Evolutionary conservation across 257 asterid genomes (phyloP).

Genomic region (Parsonsia alboflavescens): DNA sequence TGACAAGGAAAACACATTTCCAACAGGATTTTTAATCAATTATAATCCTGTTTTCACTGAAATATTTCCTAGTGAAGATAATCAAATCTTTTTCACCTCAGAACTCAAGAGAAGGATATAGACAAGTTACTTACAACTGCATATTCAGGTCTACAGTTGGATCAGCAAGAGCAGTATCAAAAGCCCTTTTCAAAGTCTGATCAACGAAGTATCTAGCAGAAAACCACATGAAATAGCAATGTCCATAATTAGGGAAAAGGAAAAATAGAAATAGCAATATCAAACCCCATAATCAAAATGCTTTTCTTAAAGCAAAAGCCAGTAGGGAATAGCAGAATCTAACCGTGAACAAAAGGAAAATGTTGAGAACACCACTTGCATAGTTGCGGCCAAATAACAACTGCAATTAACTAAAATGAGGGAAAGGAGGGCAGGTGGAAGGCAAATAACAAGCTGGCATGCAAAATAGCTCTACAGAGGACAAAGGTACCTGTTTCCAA

Average conservation of each 20-base stretch:
- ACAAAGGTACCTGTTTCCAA: constrained; percentile 80
- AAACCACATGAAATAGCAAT: neutral
- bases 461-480: constrained; percentile 6
- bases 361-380: constrained; percentile 90
- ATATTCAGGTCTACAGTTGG: constrained; percentile 89
- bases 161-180: constrained; percentile 81
- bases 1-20: neutral
- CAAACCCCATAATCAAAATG: constrained; percentile 3
- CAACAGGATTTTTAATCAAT: neutral
- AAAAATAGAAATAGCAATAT: constrained; percentile 8
- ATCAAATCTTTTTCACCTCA: neutral
- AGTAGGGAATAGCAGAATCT: constrained; percentile 20
- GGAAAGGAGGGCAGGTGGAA: neutral
- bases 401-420: constrained; percentile 45
- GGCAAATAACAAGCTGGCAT: constrained; percentile 10
- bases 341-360: constrained; percentile 73
- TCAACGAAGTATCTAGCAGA: constrained; percentile 54
- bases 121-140: constrained; percentile 72
- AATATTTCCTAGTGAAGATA: neutral
- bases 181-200: constrained; percentile 67
- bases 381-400: constrained; percentile 95
- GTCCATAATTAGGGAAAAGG: neutral
- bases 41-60: neutral
- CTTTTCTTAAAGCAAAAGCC: neutral
- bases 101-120: constrained; percentile 2